Percentiles rank a stretch among this genome's conserved stretches.
phyloP scores from a whole-genome alignment of 2,329 filamentous ascomycete genomes.

The Mariannaea sp. region DNA sequence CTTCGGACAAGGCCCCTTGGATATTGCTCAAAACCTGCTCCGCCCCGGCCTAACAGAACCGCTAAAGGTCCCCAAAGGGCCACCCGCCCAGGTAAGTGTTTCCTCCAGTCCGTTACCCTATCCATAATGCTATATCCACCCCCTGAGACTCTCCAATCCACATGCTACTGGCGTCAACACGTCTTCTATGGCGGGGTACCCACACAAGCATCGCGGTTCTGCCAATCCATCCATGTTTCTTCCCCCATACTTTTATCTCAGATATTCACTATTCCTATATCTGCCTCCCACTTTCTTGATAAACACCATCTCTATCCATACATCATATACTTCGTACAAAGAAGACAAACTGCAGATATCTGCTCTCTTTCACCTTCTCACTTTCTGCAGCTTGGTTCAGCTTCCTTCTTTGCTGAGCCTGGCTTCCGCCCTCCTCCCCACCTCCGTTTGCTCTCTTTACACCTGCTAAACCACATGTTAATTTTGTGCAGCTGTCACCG shows the following conservation, averaged over 20 bases:
- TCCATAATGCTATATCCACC: slow-evolving; percentile 24
- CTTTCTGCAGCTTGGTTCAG: slow-evolving; percentile 2
- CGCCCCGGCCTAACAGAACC: not conserved
- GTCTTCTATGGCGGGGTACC: slow-evolving; percentile 39
- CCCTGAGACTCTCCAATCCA: slow-evolving; percentile 30
- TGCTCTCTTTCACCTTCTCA: slow-evolving; percentile 18
- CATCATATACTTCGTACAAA: slow-evolving; percentile 9
- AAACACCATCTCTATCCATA: slow-evolving; percentile 24
- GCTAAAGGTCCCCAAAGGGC: slow-evolving; percentile 6
- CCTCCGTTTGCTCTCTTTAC: slow-evolving; percentile 28
- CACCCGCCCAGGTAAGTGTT: slow-evolving; percentile 9
- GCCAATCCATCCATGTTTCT: slow-evolving; percentile 44
- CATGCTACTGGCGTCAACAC: slow-evolving; percentile 10
- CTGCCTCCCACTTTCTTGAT: slow-evolving; percentile 29
- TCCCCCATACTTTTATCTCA: slow-evolving; percentile 34
- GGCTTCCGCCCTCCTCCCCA: slow-evolving; percentile 27
- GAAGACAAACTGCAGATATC: slow-evolving; percentile 13
- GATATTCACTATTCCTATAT: slow-evolving; percentile 26
- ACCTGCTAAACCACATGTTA: slow-evolving; percentile 58
- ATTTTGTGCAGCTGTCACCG: slow-evolving; percentile 57
- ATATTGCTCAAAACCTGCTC: slow-evolving; percentile 1
- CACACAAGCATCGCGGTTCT: slow-evolving; percentile 45
- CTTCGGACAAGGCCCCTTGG: not conserved
- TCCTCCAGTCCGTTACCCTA: not conserved
- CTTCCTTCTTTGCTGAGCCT: slow-evolving; percentile 6